A percentile compares a stretch with the other conserved stretches of the same genome.
Evolutionary conservation across 1,139 yeast species (phyloP).

Genomic region (Pneumocystis jirovecii): DNA sequence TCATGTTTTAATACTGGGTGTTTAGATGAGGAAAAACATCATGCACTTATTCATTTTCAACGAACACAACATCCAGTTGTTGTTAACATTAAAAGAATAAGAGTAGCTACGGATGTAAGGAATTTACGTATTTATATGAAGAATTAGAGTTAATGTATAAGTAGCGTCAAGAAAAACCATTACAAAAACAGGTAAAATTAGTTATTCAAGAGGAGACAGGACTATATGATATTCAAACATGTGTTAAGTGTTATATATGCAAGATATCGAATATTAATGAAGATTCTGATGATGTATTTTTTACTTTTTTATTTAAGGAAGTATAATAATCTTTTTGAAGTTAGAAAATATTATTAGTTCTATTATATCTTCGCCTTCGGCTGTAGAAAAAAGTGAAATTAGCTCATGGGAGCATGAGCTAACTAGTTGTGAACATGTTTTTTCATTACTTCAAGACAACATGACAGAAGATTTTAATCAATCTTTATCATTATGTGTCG

Average conservation of each 20-base stretch:
- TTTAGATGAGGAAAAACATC: conserved; percentile 32
- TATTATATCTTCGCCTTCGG: conserved; percentile 51
- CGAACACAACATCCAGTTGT: conserved; percentile 40
- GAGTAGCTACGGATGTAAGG: conserved; percentile 18
- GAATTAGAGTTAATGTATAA: conserved; percentile 6
- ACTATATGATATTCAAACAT: conserved; percentile 39
- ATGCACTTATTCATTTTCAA: conserved; percentile 40
- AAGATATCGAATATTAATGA: conserved; percentile 13
- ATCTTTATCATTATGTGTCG: conserved; percentile 36
- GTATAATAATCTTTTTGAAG: background rate
- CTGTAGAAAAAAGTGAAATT: conserved; percentile 52
- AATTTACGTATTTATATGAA: background rate
- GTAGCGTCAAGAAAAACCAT: conserved; percentile 26
- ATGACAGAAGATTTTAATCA: conserved; percentile 14
- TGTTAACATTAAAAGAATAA: conserved; percentile 38
- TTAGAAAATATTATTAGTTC: conserved; percentile 24
- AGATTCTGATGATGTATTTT: conserved; percentile 7
- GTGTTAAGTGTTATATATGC: conserved; percentile 32
- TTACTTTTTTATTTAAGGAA: conserved; percentile 2
- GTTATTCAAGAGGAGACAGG: conserved; percentile 60
- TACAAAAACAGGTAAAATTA: conserved; percentile 50
- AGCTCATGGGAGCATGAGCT: conserved; percentile 88
- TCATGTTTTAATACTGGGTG: conserved; percentile 53
- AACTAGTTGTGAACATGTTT: conserved; percentile 61
- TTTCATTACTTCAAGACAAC: conserved; percentile 32